These are phyloP conservation scores for Penicillium goetzii DNA, from an alignment of 495 filamentous ascomycete species.

Conservation along the genomic window DNA sequence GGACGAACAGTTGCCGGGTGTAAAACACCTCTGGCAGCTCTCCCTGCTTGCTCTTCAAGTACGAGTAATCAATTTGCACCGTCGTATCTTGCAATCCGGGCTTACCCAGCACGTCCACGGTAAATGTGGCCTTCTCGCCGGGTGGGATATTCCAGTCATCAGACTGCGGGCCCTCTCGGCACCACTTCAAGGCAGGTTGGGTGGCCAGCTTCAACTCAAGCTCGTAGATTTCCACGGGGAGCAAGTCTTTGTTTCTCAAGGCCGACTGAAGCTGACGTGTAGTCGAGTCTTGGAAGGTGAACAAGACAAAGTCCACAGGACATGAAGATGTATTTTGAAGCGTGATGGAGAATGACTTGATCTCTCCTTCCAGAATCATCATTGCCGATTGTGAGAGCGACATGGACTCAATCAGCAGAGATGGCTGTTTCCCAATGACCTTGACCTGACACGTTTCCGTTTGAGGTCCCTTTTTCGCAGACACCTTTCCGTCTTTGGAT, in stretches of 20 bases:
- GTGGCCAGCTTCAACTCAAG: constrained; percentile 75
- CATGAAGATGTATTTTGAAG: constrained; percentile 77
- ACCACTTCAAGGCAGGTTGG: constrained; percentile 72
- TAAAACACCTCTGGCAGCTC: constrained; percentile 76
- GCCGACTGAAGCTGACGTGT: constrained; percentile 74
- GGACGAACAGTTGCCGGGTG: constrained; percentile 80
- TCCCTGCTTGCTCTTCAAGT: constrained; percentile 63
- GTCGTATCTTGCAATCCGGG: constrained; percentile 79
- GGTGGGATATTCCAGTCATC: constrained; percentile 63
- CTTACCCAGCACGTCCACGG: constrained; percentile 83
- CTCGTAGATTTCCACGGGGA: constrained; percentile 79
- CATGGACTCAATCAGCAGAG: constrained; percentile 71
- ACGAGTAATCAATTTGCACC: constrained; percentile 83
- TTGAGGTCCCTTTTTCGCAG: constrained; percentile 42
- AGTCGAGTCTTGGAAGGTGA: constrained; percentile 89
- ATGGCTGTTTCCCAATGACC: constrained; percentile 77
- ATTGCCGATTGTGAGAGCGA: constrained; percentile 83
- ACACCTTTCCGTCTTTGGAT: constrained; percentile 45
- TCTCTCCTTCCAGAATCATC: constrained; percentile 90
- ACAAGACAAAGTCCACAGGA: constrained; percentile 78
- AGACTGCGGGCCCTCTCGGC: constrained; percentile 52
- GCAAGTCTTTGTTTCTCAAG: constrained; percentile 72
- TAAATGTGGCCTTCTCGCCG: constrained; percentile 70
- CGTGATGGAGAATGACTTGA: constrained; percentile 74
- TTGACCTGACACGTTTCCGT: constrained; percentile 54